These are phyloP conservation scores for Calonectria ilicicola DNA, from an alignment of 2,329 filamentous ascomycete species.

Conservation along the genomic window DNA sequence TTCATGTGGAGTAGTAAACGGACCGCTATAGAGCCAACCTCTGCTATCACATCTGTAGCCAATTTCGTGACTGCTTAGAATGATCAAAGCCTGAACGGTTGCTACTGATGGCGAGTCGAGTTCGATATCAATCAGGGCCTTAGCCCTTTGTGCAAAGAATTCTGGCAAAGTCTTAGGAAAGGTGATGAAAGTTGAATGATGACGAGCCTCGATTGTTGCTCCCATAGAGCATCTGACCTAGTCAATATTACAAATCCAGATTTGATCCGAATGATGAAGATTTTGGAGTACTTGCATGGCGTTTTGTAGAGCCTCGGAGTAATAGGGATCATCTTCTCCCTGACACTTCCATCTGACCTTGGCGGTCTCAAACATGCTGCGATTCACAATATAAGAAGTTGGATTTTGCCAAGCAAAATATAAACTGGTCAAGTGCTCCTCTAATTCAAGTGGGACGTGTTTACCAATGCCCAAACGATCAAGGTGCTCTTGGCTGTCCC, in stretches of 20 bases:
- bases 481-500: slow-evolving; percentile 39
- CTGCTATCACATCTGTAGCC: slow-evolving; percentile 40
- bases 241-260: not conserved
- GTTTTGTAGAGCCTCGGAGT: slow-evolving; percentile 42
- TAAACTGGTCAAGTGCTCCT: slow-evolving; percentile 31
- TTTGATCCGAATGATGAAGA: not conserved
- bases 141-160: slow-evolving; percentile 42
- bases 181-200: slow-evolving; percentile 52
- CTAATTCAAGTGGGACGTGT: slow-evolving; percentile 22
- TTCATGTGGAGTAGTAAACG: not conserved
- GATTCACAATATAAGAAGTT: slow-evolving; percentile 38
- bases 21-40: slow-evolving; percentile 44
- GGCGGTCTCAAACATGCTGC: slow-evolving; percentile 30
- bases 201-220: slow-evolving; percentile 55
- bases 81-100: slow-evolving; percentile 40
- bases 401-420: slow-evolving; percentile 39
- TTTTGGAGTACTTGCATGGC: slow-evolving; percentile 36
- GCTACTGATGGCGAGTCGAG: slow-evolving; percentile 40
- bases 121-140: slow-evolving; percentile 41
- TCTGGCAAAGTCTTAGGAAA: slow-evolving; percentile 49
- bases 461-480: slow-evolving; percentile 37
- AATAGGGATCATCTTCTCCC: slow-evolving; percentile 40
- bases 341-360: slow-evolving; percentile 25
- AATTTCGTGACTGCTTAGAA: slow-evolving; percentile 42
- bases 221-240: slow-evolving; percentile 52